Evolutionary conservation across 306 rosid genomes (phyloP), one percentile per base, ranked within the genome.

Genomic region (Vicia faba): DNA sequence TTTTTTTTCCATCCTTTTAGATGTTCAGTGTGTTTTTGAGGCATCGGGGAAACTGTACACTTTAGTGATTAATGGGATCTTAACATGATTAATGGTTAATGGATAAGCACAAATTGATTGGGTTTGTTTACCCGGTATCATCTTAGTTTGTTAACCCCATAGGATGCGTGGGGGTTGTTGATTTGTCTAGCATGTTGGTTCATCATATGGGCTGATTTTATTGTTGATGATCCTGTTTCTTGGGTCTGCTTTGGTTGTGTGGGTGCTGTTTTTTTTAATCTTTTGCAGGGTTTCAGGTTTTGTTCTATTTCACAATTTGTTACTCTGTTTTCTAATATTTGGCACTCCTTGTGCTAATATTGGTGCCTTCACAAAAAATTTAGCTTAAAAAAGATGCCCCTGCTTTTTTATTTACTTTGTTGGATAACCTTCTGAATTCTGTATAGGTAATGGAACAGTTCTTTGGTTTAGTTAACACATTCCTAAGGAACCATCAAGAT

Each of bases 391-490:
- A 16, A 20, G 36, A 45, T 77, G 11, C 15, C 74, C 65, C 11
- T 67, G 60, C 23, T 55, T 35, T 51, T 35, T 72, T 56, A 44
- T 38, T 54, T 63, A 40, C 16, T 7, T 26, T 15, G 45, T 31
- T 26, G 61, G 68, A 49, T 39, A 48, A 58, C 40, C 61, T 69
- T 73, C 41, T 81, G 64, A 76, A 60, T 71, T 49, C 15, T 62
- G 54, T 64, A 26, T 82, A 92, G 96, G 96, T 87, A 53, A 92
- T 92, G 98, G 96, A 92, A 73, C 98, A 92, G 46, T 89, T 89
- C 83, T 92, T 92, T 73, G 87, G 88, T 72, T 77, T 92, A 77
- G 98, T 89, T 19, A 92, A 92, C 89, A 92, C 98, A 71, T 92
- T 92, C 85, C 74, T 92, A 19, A 87, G 78, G 70, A 89, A 87